Percentiles rank a stretch among this genome's conserved stretches.
Conservation (phyloP, 208 protist genomes). For the Trypanosoma scelopori region DNA sequence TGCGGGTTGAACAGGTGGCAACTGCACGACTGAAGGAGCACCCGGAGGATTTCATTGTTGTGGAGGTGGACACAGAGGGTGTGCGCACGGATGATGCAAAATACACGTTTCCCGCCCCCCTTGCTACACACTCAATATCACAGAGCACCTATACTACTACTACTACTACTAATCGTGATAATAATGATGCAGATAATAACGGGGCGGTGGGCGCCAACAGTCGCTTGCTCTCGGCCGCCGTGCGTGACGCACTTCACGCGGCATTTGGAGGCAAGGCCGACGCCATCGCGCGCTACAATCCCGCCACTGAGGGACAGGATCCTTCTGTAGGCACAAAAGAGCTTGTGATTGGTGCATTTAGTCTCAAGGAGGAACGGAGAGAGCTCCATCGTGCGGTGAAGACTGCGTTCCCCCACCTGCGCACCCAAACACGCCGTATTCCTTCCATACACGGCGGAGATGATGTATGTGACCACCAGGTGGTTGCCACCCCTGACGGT, state of each 20-base stretch:
- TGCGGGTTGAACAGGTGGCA: neutral
- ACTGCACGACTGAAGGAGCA: constrained; percentile 40
- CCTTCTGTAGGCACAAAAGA: constrained; percentile 6
- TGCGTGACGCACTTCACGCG: neutral
- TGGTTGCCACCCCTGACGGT: constrained; percentile 30
- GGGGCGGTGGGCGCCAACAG: neutral
- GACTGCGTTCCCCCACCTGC: constrained; percentile 43
- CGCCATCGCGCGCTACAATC: constrained; percentile 1
- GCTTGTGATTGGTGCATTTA: constrained; percentile 12
- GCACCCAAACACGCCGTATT: constrained; percentile 28
- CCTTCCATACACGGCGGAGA: neutral
- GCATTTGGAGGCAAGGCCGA: constrained; percentile 18
- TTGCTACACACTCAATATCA: neutral
- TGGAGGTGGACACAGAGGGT: constrained; percentile 63
- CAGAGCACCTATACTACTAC: neutral
- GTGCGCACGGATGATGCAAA: constrained; percentile 45
- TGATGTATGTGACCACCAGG: constrained; percentile 2
- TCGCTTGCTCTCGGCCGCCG: neutral
- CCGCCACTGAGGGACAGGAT: neutral
- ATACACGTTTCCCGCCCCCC: constrained; percentile 20
- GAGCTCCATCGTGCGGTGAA: constrained; percentile 38
- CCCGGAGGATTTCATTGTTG: constrained; percentile 78
- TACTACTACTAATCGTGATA: neutral
- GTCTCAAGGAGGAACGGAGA: constrained; percentile 23
- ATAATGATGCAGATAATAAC: neutral